A percentile compares a stretch with the other conserved stretches of the same genome.
These are phyloP conservation scores for Schizochytrium sp. DNA, from an alignment of 108 stramenopile genomes.

Conservation along the genomic window DNA sequence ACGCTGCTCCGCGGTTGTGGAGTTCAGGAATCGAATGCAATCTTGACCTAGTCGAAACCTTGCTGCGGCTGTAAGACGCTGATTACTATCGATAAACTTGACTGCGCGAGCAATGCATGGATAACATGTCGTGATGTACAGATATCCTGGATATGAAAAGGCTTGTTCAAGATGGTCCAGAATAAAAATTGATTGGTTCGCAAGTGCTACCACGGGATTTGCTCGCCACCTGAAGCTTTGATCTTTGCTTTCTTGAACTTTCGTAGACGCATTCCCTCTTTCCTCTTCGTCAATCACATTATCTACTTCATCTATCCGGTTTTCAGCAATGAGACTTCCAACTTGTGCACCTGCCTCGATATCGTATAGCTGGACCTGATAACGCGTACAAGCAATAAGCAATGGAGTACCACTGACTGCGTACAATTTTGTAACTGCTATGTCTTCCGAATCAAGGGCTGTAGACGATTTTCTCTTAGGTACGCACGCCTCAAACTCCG, in stretches of 20 bases:
- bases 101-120: constrained; percentile 13
- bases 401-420: neutral
- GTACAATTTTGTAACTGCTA: neutral
- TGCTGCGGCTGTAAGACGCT: neutral
- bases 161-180: neutral
- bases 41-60: neutral
- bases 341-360: constrained; percentile 36
- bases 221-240: too few species aligned
- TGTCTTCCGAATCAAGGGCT: neutral
- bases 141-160: neutral
- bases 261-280: too few species aligned
- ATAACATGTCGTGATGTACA: neutral
- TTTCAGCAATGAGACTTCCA: neutral
- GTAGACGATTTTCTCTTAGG: neutral
- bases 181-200: neutral
- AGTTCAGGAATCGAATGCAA: neutral
- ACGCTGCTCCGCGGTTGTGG: constrained; percentile 19
- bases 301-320: too few species aligned
- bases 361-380: constrained; percentile 3
- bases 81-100: neutral
- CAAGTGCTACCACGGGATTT: neutral
- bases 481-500: neutral
- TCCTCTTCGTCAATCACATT: too few species aligned
- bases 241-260: too few species aligned
- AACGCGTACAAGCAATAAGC: neutral